Base-by-base conservation (phyloP, 257 asterid species). In the Solanum etuberosum region DNA sequence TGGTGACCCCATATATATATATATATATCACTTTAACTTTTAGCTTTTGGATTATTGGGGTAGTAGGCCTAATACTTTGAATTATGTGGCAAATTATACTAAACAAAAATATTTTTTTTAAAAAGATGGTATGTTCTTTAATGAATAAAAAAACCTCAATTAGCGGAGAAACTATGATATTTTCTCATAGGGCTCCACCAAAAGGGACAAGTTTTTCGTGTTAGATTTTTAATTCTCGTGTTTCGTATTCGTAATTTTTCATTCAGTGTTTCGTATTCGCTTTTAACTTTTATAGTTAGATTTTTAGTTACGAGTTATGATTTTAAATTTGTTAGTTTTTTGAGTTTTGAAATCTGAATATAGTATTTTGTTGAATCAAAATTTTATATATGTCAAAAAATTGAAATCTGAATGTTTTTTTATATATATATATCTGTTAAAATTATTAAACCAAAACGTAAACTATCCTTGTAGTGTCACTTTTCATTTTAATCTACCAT, bases 211-310 rank as follows among this genome's bases (percentile, higher is more conserved):
- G 11, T 25, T 5, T 9, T 20, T 34, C 14, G 16, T 3, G 29
- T 35, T 72, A 5, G 7, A 4, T 71, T 34, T 18, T 35, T 5
- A 3, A 1, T 25, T 2, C 0, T 31, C 20, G 0, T 65, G 4
- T 65, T 65, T 8, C 2, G 3, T 1, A n/a, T 65, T 8, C 2
- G 3, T 1, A n/a, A 3, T 61, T 23, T 9, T n/a, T 2, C 3
- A 0, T 35, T 5, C 0, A 31, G 0, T 21, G 0, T 73, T 73
- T 15, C 3, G 5, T 9, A 73, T 35, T 1, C 1, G 0, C 1
- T 20, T 73, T 21, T 0, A 34, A 10, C 1, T 4, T 4, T 5
- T 25, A 8, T 10, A 18, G 1, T 5, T 1, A 18, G 0, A 34
- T 1, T 8, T 32, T 34, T 32, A 34, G 27, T 71, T 71, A 18